Base-by-base conservation (phyloP, 345 rosid genomes). In the Corchorus olitorius region DNA sequence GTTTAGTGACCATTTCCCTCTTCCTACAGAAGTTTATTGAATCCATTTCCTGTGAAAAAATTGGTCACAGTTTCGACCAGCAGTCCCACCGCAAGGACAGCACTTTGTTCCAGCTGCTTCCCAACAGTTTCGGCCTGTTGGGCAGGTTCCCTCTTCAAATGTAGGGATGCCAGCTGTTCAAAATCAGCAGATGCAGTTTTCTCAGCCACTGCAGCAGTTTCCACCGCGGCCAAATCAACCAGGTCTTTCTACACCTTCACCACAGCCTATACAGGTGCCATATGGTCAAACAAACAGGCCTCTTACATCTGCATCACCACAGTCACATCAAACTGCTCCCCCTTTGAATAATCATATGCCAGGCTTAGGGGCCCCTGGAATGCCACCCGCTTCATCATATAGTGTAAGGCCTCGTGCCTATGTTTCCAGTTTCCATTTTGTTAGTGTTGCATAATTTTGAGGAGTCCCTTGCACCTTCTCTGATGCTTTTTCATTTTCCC, bases 141-240 rank as follows among this genome's bases (percentile, higher is more conserved):
- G 92, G 75, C 94, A 88, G 80, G 89, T 87, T 77, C 83, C 88
- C 43, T 37, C 88, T 49, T 83, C 92, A 48, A 85, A 88, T 77
- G 78, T 83, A 11, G 90, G 83, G 78, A 80, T 87, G 83, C 87
- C 84, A 16, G 75, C 83, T 55, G 87, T 82, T 77, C 97, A 87
- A 74, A 79, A 77, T 81, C 94, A 87, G 82, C 88, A 77, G 27
- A 64, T 88, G 65, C 97, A 88, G 73, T 95, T 52, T 84, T 78
- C 94, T 76, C 99, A 91, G 81, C 88, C 88, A 6, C 80, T 90
- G 80, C 97, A 89, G 76, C 97, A 87, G 78, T 82, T 86, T 71
- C 92, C 89, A 17, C 94, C 81, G 49, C 86, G 97, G 88, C 86
- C 91, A 78, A 84, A 84, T 84, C 98, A 93, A 83, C 93, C 93